Percentiles rank a stretch among this genome's conserved stretches.
These are phyloP conservation scores for Candida orba DNA, from an alignment of 805 yeast genomes.

Conservation along the genomic window DNA sequence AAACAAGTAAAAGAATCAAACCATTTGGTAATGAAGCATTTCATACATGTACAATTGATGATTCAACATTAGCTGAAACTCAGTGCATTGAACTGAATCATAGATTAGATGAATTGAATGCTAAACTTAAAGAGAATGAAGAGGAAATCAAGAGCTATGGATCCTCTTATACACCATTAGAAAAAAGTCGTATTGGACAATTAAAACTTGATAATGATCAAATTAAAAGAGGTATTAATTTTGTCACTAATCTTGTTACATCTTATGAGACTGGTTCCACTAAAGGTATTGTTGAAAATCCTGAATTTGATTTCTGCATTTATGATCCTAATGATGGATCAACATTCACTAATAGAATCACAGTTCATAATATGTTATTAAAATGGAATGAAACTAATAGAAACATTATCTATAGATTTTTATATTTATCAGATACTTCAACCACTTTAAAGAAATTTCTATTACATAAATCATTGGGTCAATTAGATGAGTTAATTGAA, in stretches of 20 bases:
- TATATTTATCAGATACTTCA: conserved; percentile 40
- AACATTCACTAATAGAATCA: conserved; percentile 48
- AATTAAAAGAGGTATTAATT: conserved; percentile 15
- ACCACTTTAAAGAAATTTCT: conserved; percentile 36
- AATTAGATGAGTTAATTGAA: conserved; percentile 43
- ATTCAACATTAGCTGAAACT: conserved; percentile 36
- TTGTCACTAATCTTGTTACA: conserved; percentile 11
- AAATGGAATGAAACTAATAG: conserved; percentile 74
- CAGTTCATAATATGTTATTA: conserved; percentile 62
- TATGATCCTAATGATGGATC: conserved; percentile 12
- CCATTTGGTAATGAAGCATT: conserved; percentile 50
- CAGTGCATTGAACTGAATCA: conserved; percentile 32
- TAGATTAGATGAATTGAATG: conserved; percentile 12
- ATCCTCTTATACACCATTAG: conserved; percentile 21
- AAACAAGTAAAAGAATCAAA: conserved; percentile 25
- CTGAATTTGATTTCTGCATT: conserved; percentile 10
- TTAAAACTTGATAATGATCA: conserved; percentile 20
- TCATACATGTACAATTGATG: conserved; percentile 47
- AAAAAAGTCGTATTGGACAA: conserved; percentile 6
- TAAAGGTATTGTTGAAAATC: conserved; percentile 1
- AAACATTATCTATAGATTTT: conserved; percentile 53
- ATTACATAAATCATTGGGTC: conserved; percentile 41
- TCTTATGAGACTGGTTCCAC: conserved; percentile 7
- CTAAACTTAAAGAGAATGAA: conserved; percentile 29
- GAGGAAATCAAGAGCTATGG: conserved; percentile 18